A percentile compares a stretch with the other conserved stretches of the same genome.
These are phyloP conservation scores for Chloris gayana DNA, from an alignment of 176 grass and related monocot genomes.

Conservation along the genomic window DNA sequence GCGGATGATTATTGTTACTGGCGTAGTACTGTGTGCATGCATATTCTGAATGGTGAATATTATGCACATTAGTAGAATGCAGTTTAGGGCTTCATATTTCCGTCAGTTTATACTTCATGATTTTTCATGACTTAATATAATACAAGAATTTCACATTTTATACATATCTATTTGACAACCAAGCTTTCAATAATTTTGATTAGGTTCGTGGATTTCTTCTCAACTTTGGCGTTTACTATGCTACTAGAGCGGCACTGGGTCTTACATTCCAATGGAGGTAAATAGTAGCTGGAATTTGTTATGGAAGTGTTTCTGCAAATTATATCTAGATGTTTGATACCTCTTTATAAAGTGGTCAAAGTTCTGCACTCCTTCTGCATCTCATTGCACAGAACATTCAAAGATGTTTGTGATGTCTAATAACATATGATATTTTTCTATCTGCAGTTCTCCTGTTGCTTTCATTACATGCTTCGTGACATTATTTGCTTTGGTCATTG, in stretches of 20 bases:
- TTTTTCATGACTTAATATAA: not conserved
- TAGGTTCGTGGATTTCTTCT: constrained; percentile 99
- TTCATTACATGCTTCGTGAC: constrained; percentile 98
- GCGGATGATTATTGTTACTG: too few relatives aligned
- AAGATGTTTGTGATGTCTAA: constrained; percentile 58
- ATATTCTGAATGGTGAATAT: too few relatives aligned
- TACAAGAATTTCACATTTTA: not conserved
- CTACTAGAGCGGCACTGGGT: constrained; percentile 90
- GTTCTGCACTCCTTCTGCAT: constrained; percentile 33
- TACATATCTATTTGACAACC: not conserved
- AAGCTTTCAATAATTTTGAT: constrained; percentile 26
- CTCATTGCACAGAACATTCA: constrained; percentile 36
- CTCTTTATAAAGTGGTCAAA: constrained; percentile 42
- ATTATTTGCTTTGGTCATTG: constrained; percentile 97
- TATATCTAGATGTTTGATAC: constrained; percentile 26
- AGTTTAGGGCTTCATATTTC: constrained; percentile 8
- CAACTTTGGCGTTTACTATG: constrained; percentile 99
- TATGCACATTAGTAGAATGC: not conserved
- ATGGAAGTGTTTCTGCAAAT: constrained; percentile 16
- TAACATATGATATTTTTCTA: constrained; percentile 47
- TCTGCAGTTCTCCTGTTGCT: constrained; percentile 92
- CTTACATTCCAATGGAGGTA: constrained; percentile 99
- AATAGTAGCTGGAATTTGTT: constrained; percentile 26
- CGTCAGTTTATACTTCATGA: constrained; percentile 12
- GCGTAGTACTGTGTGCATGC: too few relatives aligned